Base-by-base conservation (phyloP, 2,329 filamentous ascomycete species). In the Nigrospora oryzae region DNA sequence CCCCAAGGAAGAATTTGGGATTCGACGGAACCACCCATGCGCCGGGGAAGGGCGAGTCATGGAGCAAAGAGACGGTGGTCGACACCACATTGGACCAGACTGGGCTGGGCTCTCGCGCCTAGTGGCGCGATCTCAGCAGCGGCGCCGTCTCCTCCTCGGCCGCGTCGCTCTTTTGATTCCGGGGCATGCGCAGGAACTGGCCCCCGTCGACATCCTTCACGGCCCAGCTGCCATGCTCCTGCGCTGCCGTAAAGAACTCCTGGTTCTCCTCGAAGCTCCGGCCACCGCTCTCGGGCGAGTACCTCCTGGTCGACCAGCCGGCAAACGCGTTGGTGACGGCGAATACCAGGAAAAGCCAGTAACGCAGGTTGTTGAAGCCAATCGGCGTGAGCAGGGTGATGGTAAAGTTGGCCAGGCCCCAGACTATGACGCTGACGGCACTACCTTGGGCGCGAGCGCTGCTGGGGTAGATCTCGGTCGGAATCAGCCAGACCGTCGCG, bases 221-320 rank as follows among this genome's bases (percentile, higher is more conserved):
- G 28, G 64, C 60, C 77, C 78, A 83, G 4, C 63, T 73, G 4
- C 67, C 66, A 2, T 67, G 65, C 38, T 77, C 65, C 38, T 61
- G 63, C 3, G 77, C 77, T 46, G 71, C 68, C 42, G 67, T 63
- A 53, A 81, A 81, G 59, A 79, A 81, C 43, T 70, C 63, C 55
- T 77, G 73, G 49, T 81, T 81, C 52, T 79, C 77, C 49, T 80
- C 76, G 49, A 81, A 81, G 40, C 69, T 74, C 23, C 79, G 56
- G 0, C 76, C 74, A 0, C 77, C 77, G 13, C 68, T 77, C 56
- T 81, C 77, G 0, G 77, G 77, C 28, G 59, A 61, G 47, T 65
- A 69, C 19, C 54, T 48, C 52, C 67, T 79, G 0, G 76, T 80
- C 71, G 71, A 76, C 23, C 68, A 52, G 1, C 74, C 77, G 0